These are phyloP conservation scores for Lipomyces chichibuensis DNA, from an alignment of 805 yeast species.

Conservation along the genomic window DNA sequence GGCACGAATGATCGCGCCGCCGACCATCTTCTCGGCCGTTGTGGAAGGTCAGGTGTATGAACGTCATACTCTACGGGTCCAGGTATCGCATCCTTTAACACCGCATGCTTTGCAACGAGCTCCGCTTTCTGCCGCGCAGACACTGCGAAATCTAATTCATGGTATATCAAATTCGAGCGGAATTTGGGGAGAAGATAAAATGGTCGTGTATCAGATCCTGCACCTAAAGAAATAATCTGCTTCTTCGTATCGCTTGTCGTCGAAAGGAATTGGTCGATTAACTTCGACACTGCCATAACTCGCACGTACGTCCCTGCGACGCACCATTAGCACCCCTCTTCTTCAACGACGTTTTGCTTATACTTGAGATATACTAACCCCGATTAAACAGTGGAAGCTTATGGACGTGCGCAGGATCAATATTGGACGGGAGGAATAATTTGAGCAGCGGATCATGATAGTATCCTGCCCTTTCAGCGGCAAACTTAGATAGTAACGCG, in stretches of 20 bases:
- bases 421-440: constrained; percentile 32
- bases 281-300: constrained; percentile 18
- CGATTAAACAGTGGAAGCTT: constrained; percentile 64
- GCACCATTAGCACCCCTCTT: background rate
- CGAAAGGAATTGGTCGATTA: constrained; percentile 15
- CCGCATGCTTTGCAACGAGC: constrained; percentile 46
- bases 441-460: constrained; percentile 49
- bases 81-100: constrained; percentile 2
- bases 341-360: constrained; percentile 48
- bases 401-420: constrained; percentile 34
- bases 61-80: constrained; percentile 8
- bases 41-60: background rate
- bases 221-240: constrained; percentile 71
- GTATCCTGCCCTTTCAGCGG: constrained; percentile 53
- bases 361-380: constrained; percentile 52
- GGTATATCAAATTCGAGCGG: constrained; percentile 47
- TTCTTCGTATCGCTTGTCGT: constrained; percentile 5
- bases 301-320: constrained; percentile 21
- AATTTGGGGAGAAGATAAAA: constrained; percentile 52
- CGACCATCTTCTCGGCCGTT: background rate
- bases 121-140: constrained; percentile 56
- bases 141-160: constrained; percentile 67
- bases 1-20: background rate
- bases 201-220: constrained; percentile 77
- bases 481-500: constrained; percentile 57